Conservation (phyloP, 2,329 filamentous ascomycete genomes). For the Diaporthe velutina region DNA sequence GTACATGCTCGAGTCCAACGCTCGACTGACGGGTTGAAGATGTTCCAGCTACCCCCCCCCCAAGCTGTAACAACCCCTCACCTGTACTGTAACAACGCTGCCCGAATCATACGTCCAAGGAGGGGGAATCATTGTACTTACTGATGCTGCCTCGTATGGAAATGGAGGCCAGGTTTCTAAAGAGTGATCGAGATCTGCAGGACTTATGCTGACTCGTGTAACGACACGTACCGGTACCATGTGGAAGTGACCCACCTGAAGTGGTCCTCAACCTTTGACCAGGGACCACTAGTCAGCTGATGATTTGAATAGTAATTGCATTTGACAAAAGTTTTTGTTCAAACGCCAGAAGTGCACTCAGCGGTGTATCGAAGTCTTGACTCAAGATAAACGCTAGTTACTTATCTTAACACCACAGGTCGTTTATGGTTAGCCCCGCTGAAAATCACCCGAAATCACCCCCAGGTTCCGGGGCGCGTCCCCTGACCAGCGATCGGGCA, state of each 20-base stretch:
- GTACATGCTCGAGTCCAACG: background rate
- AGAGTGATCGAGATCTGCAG: conserved; percentile 10
- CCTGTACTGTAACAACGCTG: background rate
- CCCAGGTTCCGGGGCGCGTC: conserved; percentile 50
- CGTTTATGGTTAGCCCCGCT: background rate
- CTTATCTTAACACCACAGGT: background rate
- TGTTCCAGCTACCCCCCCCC: background rate
- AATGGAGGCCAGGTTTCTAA: conserved; percentile 8
- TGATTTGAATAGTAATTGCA: background rate
- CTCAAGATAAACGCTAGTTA: background rate
- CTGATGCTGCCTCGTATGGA: background rate
- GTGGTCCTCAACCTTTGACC: conserved; percentile 9
- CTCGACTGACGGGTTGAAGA: conserved; percentile 13
- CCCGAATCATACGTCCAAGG: conserved; percentile 8
- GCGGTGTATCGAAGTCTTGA: conserved; percentile 20
- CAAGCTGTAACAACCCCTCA: background rate
- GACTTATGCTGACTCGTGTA: conserved; percentile 21
- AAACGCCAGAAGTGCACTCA: background rate
- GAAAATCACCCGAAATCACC: background rate
- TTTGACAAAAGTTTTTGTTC: background rate
- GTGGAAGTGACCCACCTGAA: conserved; percentile 17
- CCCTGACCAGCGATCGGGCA: conserved; percentile 60
- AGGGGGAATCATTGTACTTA: conserved; percentile 1
- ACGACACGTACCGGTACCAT: conserved; percentile 14
- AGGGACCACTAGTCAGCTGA: conserved; percentile 18